Evolutionary conservation across 805 yeast genomes (phyloP).

Genomic region (Schwanniomyces pseudopolymorphus): DNA sequence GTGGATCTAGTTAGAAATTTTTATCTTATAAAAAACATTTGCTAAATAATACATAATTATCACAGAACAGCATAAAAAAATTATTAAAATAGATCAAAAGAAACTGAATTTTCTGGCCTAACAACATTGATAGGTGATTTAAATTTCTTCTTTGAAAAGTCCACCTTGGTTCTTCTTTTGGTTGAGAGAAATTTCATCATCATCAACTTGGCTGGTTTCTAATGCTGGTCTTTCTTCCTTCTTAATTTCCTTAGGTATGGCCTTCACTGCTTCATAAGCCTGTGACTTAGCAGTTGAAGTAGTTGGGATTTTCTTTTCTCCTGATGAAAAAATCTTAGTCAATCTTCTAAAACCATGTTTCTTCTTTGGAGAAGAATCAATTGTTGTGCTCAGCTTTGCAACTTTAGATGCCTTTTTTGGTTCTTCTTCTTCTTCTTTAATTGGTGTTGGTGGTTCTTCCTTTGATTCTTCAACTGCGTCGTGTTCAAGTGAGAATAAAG

Average conservation of each 20-base stretch:
- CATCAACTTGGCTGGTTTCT: constrained; percentile 14
- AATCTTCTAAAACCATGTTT: constrained; percentile 20
- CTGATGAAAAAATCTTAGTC: constrained; percentile 10
- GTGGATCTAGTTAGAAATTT: background rate
- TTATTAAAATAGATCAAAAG: background rate
- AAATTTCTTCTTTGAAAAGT: constrained; percentile 43
- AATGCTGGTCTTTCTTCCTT: background rate
- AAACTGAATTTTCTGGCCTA: background rate
- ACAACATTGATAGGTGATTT: background rate
- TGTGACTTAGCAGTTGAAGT: constrained; percentile 1
- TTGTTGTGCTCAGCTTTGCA: background rate
- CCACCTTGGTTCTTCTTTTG: constrained; percentile 33
- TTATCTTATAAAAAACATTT: background rate
- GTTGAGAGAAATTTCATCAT: constrained; percentile 30
- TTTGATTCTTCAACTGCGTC: constrained; percentile 8
- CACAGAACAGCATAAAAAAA: background rate
- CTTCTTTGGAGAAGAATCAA: constrained; percentile 6
- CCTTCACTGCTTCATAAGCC: background rate
- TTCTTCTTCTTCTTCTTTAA: background rate
- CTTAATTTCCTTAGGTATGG: constrained; percentile 1
- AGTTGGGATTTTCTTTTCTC: background rate
- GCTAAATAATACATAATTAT: constrained; percentile 1
- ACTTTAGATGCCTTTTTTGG: constrained; percentile 1
- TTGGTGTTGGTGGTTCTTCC: constrained; percentile 4
- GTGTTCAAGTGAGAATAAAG: constrained; percentile 36